These are phyloP conservation scores for Leucoagaricus sp. DNA, from an alignment of 1,284 basidiomycete genomes.

Conservation along the genomic window DNA sequence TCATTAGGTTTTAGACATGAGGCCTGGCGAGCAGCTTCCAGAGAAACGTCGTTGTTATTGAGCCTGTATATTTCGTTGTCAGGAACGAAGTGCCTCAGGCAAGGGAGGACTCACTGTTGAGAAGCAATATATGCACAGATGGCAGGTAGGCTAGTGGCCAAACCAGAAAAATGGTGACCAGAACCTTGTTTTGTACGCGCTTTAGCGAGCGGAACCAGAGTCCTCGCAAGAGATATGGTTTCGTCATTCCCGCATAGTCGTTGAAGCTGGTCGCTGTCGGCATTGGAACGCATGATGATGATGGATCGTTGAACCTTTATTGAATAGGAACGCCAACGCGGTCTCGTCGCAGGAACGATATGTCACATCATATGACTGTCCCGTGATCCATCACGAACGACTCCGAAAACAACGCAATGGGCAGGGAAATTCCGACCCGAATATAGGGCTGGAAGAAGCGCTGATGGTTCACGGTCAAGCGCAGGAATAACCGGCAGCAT, in stretches of 20 bases:
- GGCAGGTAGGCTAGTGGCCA: slow-evolving; percentile 22
- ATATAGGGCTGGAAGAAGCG: background rate
- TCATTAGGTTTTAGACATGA: slow-evolving; percentile 15
- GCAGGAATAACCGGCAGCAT: background rate
- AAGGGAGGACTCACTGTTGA: slow-evolving; percentile 20
- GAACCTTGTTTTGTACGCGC: slow-evolving; percentile 24
- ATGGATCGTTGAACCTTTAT: background rate
- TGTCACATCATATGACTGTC: background rate
- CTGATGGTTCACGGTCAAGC: background rate
- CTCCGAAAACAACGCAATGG: background rate
- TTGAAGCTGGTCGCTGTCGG: slow-evolving; percentile 12
- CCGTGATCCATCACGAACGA: background rate
- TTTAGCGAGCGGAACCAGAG: slow-evolving; percentile 11
- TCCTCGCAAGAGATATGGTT: slow-evolving; percentile 10
- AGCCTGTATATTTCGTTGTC: slow-evolving; percentile 17
- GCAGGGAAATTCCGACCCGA: background rate
- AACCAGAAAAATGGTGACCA: slow-evolving; percentile 21
- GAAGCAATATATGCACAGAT: slow-evolving; percentile 30
- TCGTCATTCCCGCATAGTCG: slow-evolving; percentile 17
- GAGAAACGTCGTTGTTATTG: slow-evolving; percentile 25
- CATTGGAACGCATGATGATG: slow-evolving; percentile 4
- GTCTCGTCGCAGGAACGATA: background rate
- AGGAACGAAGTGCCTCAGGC: background rate
- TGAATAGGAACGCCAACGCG: too few relatives aligned
- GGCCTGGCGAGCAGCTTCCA: slow-evolving; percentile 18